phyloP scores from a whole-genome alignment of 495 filamentous ascomycete genomes.

The Pyrenula aspistea region DNA sequence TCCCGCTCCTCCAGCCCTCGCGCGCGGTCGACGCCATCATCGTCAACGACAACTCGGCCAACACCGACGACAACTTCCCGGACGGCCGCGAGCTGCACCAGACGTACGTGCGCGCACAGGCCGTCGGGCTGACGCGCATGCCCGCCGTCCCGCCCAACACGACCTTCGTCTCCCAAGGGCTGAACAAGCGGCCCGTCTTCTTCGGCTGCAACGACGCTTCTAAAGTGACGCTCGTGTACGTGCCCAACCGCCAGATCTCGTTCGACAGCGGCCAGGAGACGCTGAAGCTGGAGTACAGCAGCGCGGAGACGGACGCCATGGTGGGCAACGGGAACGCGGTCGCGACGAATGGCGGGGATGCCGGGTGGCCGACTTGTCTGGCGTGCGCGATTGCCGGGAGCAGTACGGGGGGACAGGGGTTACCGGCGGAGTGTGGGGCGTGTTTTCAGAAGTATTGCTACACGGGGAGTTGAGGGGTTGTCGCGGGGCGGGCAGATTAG shows the following conservation, averaged over 20 bases:
- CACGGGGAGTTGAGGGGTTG: background rate
- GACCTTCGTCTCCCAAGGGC: constrained; percentile 20
- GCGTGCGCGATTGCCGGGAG: constrained; percentile 26
- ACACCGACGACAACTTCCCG: constrained; percentile 26
- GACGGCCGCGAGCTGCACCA: constrained; percentile 26
- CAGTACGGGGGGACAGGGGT: constrained; percentile 17
- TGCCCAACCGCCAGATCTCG: constrained; percentile 27
- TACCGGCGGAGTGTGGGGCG: constrained; percentile 18
- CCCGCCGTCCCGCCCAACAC: constrained; percentile 24
- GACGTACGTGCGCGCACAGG: constrained; percentile 23
- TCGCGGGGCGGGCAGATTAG: background rate
- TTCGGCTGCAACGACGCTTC: constrained; percentile 27
- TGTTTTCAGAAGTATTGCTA: constrained; percentile 22
- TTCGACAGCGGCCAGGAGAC: constrained; percentile 20
- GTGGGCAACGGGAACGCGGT: constrained; percentile 26
- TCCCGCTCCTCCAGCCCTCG: constrained; percentile 28
- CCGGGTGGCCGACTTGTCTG: constrained; percentile 22
- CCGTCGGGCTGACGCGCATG: constrained; percentile 19
- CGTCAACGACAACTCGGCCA: constrained; percentile 32
- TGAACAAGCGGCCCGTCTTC: constrained; percentile 28
- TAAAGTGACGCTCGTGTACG: constrained; percentile 22
- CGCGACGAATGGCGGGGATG: constrained; percentile 16
- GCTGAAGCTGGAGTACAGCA: constrained; percentile 19
- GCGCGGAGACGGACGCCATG: constrained; percentile 24
- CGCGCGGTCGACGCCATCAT: constrained; percentile 28